A percentile compares a stretch with the other conserved stretches of the same genome.
These are phyloP conservation scores for Colletotrichum brevisporum DNA, from an alignment of 2,329 filamentous ascomycete genomes.

Conservation along the genomic window DNA sequence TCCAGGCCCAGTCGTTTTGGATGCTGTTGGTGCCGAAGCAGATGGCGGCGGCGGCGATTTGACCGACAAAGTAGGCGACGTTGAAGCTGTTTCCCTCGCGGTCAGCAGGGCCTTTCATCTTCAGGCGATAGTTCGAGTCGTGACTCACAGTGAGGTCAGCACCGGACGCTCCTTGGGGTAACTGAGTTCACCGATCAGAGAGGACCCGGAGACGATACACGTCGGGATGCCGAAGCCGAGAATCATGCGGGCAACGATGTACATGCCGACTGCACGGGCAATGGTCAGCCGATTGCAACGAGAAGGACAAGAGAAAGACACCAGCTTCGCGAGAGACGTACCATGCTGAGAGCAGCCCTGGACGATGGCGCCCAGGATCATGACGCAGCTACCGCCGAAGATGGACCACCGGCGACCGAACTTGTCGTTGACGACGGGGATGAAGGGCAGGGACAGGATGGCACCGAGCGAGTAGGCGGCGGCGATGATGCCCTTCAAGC, in stretches of 20 bases:
- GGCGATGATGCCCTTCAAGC: constrained; percentile 67
- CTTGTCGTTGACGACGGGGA: constrained; percentile 67
- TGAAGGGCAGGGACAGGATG: constrained; percentile 70
- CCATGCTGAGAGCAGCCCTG: constrained; percentile 66
- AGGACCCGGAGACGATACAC: constrained; percentile 71
- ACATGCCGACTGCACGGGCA: constrained; percentile 61
- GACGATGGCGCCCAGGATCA: constrained; percentile 67
- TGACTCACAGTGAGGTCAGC: constrained; percentile 64
- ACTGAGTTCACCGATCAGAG: constrained; percentile 71
- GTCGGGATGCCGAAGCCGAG: constrained; percentile 73
- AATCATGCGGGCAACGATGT: constrained; percentile 71
- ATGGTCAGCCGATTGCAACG: background rate
- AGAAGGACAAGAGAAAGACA: background rate
- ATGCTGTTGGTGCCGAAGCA: constrained; percentile 63
- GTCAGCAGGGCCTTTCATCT: too few relatives aligned
- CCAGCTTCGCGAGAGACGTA: constrained; percentile 43
- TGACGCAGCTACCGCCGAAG: constrained; percentile 66
- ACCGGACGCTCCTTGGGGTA: constrained; percentile 73
- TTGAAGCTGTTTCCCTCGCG: constrained; percentile 59
- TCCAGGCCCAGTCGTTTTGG: constrained; percentile 56
- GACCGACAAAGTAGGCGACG: constrained; percentile 67
- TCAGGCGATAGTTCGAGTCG: background rate
- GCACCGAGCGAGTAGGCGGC: constrained; percentile 73
- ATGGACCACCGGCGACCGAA: constrained; percentile 71
- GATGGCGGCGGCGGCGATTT: constrained; percentile 63